Evolutionary conservation across 106 monocot genomes (phyloP).

Genomic region (Gastrodia elata): DNA sequence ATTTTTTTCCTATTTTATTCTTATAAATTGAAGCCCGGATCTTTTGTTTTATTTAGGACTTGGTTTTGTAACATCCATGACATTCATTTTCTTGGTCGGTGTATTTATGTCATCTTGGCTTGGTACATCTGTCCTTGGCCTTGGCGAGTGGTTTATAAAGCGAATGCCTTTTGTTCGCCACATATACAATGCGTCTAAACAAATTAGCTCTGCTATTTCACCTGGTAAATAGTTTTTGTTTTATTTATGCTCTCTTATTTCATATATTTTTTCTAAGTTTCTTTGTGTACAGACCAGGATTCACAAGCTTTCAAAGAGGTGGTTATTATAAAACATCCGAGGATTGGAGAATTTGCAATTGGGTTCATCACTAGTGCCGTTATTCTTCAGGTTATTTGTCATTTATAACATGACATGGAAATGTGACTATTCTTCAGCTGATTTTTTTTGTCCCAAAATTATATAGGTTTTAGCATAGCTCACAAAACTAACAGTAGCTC

Average conservation of each 20-base stretch:
- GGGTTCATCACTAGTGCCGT: conserved; percentile 81
- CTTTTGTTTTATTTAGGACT: conserved; percentile 33
- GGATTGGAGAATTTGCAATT: conserved; percentile 88
- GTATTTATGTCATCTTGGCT: conserved; percentile 97
- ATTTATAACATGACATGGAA: neutral
- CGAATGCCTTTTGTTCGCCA: conserved; percentile 91
- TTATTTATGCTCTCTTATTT: neutral
- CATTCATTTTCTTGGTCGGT: conserved; percentile 86
- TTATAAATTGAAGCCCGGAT: neutral
- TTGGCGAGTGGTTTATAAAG: conserved; percentile 96
- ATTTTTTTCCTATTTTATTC: neutral
- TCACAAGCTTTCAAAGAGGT: conserved; percentile 90
- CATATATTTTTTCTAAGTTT: conserved; percentile 7
- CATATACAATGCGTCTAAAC: conserved; percentile 89
- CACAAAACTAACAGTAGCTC: too few species aligned
- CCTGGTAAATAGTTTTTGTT: conserved; percentile 41
- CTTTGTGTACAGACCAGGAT: conserved; percentile 53
- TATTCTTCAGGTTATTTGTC: conserved; percentile 57
- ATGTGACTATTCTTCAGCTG: neutral
- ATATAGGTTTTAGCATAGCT: too few species aligned
- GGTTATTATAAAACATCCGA: conserved; percentile 81
- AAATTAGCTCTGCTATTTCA: conserved; percentile 88
- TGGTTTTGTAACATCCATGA: conserved; percentile 81
- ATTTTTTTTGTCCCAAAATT: neutral
- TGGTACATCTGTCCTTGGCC: conserved; percentile 76